Evolutionary conservation across 352 stramenopile genomes (phyloP).

Genomic region (Pythium monospermum): DNA sequence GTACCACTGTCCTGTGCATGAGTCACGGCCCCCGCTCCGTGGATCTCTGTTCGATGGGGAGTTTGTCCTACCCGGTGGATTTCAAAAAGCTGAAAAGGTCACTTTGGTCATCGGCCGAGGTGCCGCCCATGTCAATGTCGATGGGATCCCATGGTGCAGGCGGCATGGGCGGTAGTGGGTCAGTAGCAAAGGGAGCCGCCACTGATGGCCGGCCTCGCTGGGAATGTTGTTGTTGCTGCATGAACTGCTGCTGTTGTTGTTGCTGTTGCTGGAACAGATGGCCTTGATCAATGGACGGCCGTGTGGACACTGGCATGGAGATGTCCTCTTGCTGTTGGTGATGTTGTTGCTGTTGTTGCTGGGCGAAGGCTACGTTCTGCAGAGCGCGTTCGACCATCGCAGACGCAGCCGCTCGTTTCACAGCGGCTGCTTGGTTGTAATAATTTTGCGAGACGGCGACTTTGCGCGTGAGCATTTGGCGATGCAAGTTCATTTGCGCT

Average conservation of each 20-base stretch:
- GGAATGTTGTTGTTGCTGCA: conserved; percentile 2
- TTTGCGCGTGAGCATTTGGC: conserved; percentile 84
- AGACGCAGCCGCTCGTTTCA: conserved; percentile 14
- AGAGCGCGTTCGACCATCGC: conserved; percentile 21
- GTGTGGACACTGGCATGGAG: too few relatives aligned
- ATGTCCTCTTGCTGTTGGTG: too few relatives aligned
- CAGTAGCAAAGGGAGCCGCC: too few relatives aligned
- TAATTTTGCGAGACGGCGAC: conserved; percentile 74
- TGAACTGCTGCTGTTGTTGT: conserved; percentile 4
- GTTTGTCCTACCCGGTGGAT: conserved; percentile 16
- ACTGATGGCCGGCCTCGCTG: conserved; percentile 2
- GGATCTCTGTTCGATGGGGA: too few relatives aligned
- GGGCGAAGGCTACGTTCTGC: conserved; percentile 4
- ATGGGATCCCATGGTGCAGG: conserved; percentile 15
- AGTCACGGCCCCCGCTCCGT: too few relatives aligned
- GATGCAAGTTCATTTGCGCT: conserved; percentile 85
- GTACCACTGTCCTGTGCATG: too few relatives aligned
- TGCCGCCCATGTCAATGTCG: conserved; percentile 21
- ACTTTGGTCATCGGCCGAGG: conserved; percentile 18
- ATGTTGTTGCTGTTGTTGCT: conserved; percentile 1
- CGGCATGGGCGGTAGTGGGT: conserved; percentile 1
- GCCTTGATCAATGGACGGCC: background rate
- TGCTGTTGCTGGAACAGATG: conserved; percentile 1
- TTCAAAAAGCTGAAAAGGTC: conserved; percentile 26
- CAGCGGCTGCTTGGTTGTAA: conserved; percentile 15